These are phyloP conservation scores for Talaromyces sp. DNA, from an alignment of 2,329 filamentous ascomycete genomes.

Conservation along the genomic window DNA sequence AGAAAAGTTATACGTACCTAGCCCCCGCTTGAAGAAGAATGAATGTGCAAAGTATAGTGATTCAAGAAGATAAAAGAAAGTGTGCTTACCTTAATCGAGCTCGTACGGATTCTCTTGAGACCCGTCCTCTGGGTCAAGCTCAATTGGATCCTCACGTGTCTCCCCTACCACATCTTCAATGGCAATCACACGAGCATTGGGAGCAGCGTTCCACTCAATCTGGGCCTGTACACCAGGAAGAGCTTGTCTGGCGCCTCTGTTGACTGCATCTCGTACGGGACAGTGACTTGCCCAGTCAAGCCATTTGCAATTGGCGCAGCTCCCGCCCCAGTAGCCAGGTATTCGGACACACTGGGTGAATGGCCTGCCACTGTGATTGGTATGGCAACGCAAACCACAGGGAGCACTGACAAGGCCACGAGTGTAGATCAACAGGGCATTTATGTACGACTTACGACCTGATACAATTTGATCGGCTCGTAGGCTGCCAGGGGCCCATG, in stretches of 20 bases:
- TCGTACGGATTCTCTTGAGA: not conserved
- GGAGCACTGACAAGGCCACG: not conserved
- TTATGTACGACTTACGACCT: not conserved
- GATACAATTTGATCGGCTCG: not conserved
- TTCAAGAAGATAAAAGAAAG: not conserved
- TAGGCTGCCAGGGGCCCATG: not conserved
- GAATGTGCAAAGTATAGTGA: not conserved
- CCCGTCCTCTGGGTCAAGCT: not conserved
- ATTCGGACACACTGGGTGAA: not conserved
- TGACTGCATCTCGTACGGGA: not conserved
- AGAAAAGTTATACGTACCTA: not conserved
- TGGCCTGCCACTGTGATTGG: not conserved
- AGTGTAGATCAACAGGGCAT: not conserved
- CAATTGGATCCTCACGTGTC: not conserved
- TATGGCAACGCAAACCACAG: not conserved
- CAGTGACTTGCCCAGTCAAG: not conserved
- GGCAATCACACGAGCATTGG: not conserved
- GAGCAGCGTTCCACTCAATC: not conserved
- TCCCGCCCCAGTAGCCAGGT: not conserved
- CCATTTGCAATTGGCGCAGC: not conserved
- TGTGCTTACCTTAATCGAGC: not conserved
- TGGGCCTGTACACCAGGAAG: not conserved
- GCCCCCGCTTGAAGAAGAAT: not conserved
- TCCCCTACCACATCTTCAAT: not conserved
- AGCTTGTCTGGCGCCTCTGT: not conserved